A percentile compares a stretch with the other conserved stretches of the same genome.
phyloP scores from a whole-genome alignment of 768 basidiomycete species.

The Pulveroboletus frians region DNA sequence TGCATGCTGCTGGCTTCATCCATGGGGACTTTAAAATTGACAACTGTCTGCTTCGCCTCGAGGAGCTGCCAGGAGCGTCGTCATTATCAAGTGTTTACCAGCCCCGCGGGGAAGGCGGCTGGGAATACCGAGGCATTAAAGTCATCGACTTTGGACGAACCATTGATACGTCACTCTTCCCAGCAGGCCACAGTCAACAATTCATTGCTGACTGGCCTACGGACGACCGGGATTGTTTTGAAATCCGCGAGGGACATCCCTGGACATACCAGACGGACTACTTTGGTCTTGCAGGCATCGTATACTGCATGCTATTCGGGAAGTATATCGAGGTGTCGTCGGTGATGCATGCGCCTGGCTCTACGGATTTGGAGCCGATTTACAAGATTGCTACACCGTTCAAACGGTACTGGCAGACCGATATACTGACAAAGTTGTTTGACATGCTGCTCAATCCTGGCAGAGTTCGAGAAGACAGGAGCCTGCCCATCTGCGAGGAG shows the following conservation, averaged over 20 bases:
- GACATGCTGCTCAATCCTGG: conserved; percentile 82
- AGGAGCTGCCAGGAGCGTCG: conserved; percentile 66
- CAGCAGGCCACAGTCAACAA: conserved; percentile 54
- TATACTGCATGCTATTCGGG: conserved; percentile 95
- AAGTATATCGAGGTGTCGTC: conserved; percentile 85
- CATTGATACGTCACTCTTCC: conserved; percentile 82
- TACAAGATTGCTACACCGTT: conserved; percentile 73
- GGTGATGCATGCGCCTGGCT: conserved; percentile 34
- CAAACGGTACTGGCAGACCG: conserved; percentile 93
- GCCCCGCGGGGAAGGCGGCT: conserved; percentile 74
- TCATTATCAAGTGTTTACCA: conserved; percentile 77
- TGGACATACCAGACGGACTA: conserved; percentile 98
- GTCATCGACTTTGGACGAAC: conserved; percentile 97
- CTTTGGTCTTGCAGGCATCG: conserved; percentile 89
- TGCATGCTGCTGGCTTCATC: conserved; percentile 82
- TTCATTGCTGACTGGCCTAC: conserved; percentile 86
- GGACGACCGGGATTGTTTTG: conserved; percentile 88
- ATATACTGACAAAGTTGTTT: conserved; percentile 81
- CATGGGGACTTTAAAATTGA: conserved; percentile 99
- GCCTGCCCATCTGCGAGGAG: conserved; percentile 70
- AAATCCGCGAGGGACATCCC: conserved; percentile 74
- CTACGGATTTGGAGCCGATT: conserved; percentile 31
- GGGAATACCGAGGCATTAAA: conserved; percentile 83
- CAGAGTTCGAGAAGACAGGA: conserved; percentile 47
- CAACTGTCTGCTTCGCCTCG: conserved; percentile 92